Conservation (phyloP, 192 early-diverging fungal species). For the Linnemannia exigua region DNA sequence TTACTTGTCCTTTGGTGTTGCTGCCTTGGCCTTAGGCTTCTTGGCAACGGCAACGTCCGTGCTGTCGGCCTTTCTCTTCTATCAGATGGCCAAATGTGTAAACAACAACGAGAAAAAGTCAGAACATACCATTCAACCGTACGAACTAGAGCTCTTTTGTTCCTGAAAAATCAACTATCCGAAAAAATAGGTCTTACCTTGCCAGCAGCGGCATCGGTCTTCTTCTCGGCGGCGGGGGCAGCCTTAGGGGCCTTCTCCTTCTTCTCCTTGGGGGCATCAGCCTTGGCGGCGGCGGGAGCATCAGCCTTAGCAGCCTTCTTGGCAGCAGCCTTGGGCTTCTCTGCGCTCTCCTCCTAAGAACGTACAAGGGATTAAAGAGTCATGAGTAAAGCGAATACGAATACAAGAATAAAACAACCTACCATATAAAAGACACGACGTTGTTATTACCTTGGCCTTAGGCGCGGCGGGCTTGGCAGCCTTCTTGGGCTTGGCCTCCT, state of each 20-base stretch:
- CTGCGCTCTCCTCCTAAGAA: slow-evolving; percentile 37
- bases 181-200: slow-evolving; percentile 21
- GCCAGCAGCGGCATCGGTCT: slow-evolving; percentile 42
- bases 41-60: slow-evolving; percentile 27
- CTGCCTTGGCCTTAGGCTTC: slow-evolving; percentile 49
- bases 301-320: slow-evolving; percentile 53
- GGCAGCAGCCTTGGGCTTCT: slow-evolving; percentile 44
- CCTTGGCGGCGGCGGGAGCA: slow-evolving; percentile 28
- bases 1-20: slow-evolving; percentile 34
- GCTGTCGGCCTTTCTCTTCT: slow-evolving; percentile 51
- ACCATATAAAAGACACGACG: not conserved
- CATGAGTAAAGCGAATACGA: not conserved
- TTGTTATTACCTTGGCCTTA: slow-evolving; percentile 22
- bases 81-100: not conserved
- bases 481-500: slow-evolving; percentile 25
- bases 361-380: not conserved
- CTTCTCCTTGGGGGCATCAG: slow-evolving; percentile 14
- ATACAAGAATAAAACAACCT: not conserved
- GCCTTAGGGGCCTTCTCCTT: slow-evolving; percentile 33
- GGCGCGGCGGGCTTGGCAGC: slow-evolving; percentile 15
- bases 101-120: not conserved
- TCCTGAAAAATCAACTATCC: not conserved
- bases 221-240: slow-evolving; percentile 33
- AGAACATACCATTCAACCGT: not conserved
- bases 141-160: not conserved